A percentile compares a stretch with the other conserved stretches of the same genome.
Conservation (phyloP, 257 asterid species). For the Osmanthus fragrans region DNA sequence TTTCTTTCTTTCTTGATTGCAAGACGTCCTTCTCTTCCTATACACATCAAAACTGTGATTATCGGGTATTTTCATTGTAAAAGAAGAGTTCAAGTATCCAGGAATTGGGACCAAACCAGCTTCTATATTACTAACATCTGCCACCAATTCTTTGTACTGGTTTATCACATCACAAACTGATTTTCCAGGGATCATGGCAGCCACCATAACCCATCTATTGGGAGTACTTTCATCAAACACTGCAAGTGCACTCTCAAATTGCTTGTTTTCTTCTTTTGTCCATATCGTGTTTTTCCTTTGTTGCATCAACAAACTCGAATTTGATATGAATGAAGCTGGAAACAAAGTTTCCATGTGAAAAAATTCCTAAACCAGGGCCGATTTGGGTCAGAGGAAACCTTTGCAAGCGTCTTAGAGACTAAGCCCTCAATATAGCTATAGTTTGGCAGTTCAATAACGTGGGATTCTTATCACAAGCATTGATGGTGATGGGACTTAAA, state of each 20-base stretch:
- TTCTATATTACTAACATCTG: constrained; percentile 74
- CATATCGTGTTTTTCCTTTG: constrained; percentile 42
- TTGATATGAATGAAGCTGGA: constrained; percentile 35
- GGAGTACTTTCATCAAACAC: constrained; percentile 65
- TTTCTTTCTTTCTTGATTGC: constrained; percentile 69
- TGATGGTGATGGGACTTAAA: background rate
- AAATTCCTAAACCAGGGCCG: background rate
- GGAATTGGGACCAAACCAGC: constrained; percentile 74
- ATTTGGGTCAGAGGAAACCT: background rate
- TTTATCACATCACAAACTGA: constrained; percentile 70
- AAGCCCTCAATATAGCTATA: background rate
- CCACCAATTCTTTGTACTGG: constrained; percentile 62
- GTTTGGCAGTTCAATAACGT: background rate
- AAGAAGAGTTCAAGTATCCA: constrained; percentile 46
- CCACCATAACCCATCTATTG: constrained; percentile 66
- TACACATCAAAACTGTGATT: constrained; percentile 35
- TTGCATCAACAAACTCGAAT: constrained; percentile 39
- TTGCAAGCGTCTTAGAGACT: background rate
- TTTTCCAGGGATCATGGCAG: constrained; percentile 68
- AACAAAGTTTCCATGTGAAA: constrained; percentile 50
- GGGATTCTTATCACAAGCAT: constrained; percentile 3
- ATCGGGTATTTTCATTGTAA: constrained; percentile 47
- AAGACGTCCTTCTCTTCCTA: constrained; percentile 52
- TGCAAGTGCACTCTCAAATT: constrained; percentile 75
- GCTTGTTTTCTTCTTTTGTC: constrained; percentile 82